Base-by-base conservation (phyloP, 805 yeast species). In the Maudiozyma saulgeensis region DNA sequence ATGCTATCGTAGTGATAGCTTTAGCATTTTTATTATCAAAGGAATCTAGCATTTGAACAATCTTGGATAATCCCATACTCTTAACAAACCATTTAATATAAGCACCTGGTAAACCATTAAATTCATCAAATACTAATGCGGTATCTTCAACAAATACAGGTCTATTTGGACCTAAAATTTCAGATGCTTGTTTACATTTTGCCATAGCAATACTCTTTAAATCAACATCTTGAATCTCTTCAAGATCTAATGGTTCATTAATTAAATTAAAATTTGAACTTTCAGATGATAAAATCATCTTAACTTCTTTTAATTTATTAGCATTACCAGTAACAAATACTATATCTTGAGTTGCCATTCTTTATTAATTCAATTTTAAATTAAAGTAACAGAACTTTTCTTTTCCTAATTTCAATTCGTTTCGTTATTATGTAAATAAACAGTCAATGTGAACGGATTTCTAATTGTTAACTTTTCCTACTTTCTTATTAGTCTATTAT, bases 131-230 rank as follows among this genome's bases (percentile, higher is more conserved):
- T 4, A 84, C 87, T 39, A 93, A 76, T 46, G 96, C 90, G 0
- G 99, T 93, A 60, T 93, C 99, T 63, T 93, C 99, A 3, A 90
- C 96, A 50, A 93, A 73, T 0, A 88, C 97, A 0, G 98, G 91
- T 0, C 49, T 53, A 6, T 95, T 93, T 2, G 72, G 63, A 3
- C 79, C 68, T 8, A 78, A 62, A 12, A 66, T 61, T 6, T 91
- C 84, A 2, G 96, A 96, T 12, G 81, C 75, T 58, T 74, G 68
- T 28, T 57, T 68, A 49, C 95, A 87, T 65, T 93, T 93, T 61
- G 81, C 87, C 43, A 72, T 74, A 0, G 96, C 85, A 41, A 93
- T 91, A 48, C 85, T 86, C 41, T 82, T 82, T 44, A 89, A 77
- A 21, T 59, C 58, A n/a, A 91, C 69, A 31, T 96, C 99, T 68